phyloP scores from a whole-genome alignment of 2,329 filamentous ascomycete genomes.

The Fusarium succisae region DNA sequence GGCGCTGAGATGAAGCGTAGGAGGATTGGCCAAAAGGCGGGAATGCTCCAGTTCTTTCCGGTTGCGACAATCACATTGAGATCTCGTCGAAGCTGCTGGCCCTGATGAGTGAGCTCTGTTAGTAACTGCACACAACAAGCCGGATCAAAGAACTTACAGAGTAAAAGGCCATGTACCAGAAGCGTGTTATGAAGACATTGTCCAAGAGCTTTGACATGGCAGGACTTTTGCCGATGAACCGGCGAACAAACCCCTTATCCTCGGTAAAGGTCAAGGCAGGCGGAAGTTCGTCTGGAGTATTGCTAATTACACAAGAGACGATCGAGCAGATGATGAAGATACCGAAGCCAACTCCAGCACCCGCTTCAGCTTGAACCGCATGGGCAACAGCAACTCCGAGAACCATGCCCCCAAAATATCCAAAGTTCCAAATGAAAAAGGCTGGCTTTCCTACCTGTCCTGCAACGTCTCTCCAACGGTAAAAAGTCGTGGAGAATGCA shows the following conservation, averaged over 20 bases:
- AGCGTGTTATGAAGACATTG: constrained; percentile 50
- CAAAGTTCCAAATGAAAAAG: constrained; percentile 58
- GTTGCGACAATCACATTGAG: constrained; percentile 63
- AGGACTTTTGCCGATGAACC: constrained; percentile 43
- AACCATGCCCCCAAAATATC: constrained; percentile 63
- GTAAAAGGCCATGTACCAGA: constrained; percentile 66
- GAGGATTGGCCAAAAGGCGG: constrained; percentile 59
- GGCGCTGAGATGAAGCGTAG: constrained; percentile 61
- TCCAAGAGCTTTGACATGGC: constrained; percentile 45
- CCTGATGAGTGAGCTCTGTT: constrained; percentile 46
- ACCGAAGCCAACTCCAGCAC: constrained; percentile 62
- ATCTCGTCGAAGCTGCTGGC: constrained; percentile 64
- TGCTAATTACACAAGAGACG: constrained; percentile 52
- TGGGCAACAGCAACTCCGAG: constrained; percentile 62
- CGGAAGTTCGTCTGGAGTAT: constrained; percentile 50
- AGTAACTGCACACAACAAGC: not conserved
- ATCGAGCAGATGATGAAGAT: constrained; percentile 57
- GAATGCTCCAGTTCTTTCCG: constrained; percentile 66
- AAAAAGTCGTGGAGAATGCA: constrained; percentile 61
- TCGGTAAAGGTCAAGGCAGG: constrained; percentile 56
- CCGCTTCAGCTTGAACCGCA: constrained; percentile 53
- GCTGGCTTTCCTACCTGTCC: constrained; percentile 55
- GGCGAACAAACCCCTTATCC: constrained; percentile 47
- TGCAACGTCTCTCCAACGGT: constrained; percentile 60
- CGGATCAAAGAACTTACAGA: constrained; percentile 54